Evolutionary conservation across 1,284 basidiomycete species (phyloP), one percentile per base, ranked within the genome.

Genomic region (Mrakiaceae sp.): DNA sequence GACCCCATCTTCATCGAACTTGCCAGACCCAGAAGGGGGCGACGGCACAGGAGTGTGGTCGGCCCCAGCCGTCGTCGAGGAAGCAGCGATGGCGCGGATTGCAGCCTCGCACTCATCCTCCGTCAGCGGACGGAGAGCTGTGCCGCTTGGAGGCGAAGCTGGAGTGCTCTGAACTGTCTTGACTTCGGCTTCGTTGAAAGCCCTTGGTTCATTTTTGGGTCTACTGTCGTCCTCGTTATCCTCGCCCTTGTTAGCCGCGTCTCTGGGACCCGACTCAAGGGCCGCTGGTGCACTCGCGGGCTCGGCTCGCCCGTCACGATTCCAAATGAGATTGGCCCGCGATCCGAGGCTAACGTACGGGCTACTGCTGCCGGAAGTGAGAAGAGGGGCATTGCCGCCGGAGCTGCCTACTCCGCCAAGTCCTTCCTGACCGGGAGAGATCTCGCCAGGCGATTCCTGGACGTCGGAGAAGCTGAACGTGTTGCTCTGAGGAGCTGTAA

Each of bases 351-450:
- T 27, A 27, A 27, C 27, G 27, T 27, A 27, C 27, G 27, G 27
- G 27, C 27, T 27, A 2, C 2, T 27, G 27, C 27, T 27, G 27
- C 27, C 27, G 27, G 27, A 27, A 27, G 44, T 39, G 16, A 58
- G 44, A 43, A 51, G 49, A 3, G 16, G 27, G 3, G n/a, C 39
- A 4, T 40, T n/a, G 6, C 12, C 46, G 3, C 27, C 16, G 12
- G 46, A 44, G 16, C 16, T 50, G 53, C 56, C 27, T 27, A 50
- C 47, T 55, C 54, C 40, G 12, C 27, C 11, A 40, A n/a, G 55
- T 9, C 68, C 65, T 27, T 74, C 74, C 14, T 73, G 72, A 6
- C 63, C 68, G 1, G 74, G 70, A 1, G 71, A 70, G 14, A 76
- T 58, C 61, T 74, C 72, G 4, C 72, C 70, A 9, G 75, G 74